Evolutionary conservation across 129 eudicot species (phyloP).

Genomic region (Apium graveolens): DNA sequence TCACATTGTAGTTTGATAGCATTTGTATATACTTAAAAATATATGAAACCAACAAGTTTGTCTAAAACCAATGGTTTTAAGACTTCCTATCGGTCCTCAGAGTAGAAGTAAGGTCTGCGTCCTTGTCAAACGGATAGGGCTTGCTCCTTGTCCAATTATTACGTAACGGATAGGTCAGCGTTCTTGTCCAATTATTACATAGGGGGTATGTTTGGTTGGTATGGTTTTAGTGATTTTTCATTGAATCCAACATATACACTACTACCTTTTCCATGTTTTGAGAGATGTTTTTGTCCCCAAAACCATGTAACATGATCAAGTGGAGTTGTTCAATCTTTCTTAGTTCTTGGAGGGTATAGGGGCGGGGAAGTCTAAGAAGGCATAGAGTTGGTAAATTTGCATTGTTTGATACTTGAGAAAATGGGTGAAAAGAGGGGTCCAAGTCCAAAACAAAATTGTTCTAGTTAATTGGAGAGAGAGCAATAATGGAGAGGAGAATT

Average conservation of each 20-base stretch:
- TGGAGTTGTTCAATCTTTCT: background rate
- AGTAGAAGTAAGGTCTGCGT: background rate
- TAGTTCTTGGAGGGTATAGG: constrained; percentile 16
- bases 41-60: background rate
- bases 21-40: background rate
- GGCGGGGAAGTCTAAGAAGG: constrained; percentile 27
- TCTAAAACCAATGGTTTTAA: background rate
- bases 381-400: constrained; percentile 5
- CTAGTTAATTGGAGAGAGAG: constrained; percentile 21
- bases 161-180: no score
- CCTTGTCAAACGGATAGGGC: no score
- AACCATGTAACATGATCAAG: background rate
- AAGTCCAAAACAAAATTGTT: constrained; percentile 34
- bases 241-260: background rate
- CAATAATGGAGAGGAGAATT: constrained; percentile 47
- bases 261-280: no score
- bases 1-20: constrained; percentile 1
- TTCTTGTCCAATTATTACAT: no score
- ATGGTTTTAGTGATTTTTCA: background rate
- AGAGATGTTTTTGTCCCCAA: constrained; percentile 1
- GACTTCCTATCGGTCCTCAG: background rate
- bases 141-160: no score
- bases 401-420: constrained; percentile 3
- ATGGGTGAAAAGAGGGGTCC: constrained; percentile 16
- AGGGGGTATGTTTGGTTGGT: background rate